phyloP scores from a whole-genome alignment of 352 stramenopile species.

The Phytophthora uliginosa region DNA sequence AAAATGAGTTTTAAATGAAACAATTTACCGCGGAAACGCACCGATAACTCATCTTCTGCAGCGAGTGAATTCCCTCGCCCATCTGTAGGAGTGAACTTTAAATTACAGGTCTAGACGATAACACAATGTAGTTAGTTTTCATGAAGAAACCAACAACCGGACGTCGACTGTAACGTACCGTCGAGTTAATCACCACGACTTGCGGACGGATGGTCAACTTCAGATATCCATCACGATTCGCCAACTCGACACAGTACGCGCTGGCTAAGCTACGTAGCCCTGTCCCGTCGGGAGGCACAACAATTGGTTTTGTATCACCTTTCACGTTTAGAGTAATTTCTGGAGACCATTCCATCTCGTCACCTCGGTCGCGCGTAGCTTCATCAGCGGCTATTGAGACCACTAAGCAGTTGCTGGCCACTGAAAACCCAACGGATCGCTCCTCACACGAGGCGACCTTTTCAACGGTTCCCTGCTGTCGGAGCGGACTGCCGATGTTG shows the following conservation, averaged over 20 bases:
- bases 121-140: conserved; percentile 13
- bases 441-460: conserved; percentile 30
- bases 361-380: neutral
- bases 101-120: conserved; percentile 26
- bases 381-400: conserved; percentile 35
- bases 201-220: conserved; percentile 55
- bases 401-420: conserved; percentile 30
- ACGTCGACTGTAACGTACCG: conserved; percentile 39
- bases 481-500: conserved; percentile 23
- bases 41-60: conserved; percentile 22
- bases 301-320: conserved; percentile 43
- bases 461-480: conserved; percentile 20
- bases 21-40: conserved; percentile 11
- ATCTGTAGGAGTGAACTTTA: conserved; percentile 42
- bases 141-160: neutral
- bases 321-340: conserved; percentile 39
- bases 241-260: conserved; percentile 50
- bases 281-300: conserved; percentile 21
- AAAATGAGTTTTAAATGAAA: neutral
- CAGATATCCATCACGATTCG: conserved; percentile 38
- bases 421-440: conserved; percentile 34
- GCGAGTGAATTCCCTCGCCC: conserved; percentile 26
- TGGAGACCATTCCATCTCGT: conserved; percentile 38
- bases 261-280: conserved; percentile 29
- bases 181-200: conserved; percentile 70